phyloP scores from a whole-genome alignment of 345 rosid species.

The Linum trigynum region DNA sequence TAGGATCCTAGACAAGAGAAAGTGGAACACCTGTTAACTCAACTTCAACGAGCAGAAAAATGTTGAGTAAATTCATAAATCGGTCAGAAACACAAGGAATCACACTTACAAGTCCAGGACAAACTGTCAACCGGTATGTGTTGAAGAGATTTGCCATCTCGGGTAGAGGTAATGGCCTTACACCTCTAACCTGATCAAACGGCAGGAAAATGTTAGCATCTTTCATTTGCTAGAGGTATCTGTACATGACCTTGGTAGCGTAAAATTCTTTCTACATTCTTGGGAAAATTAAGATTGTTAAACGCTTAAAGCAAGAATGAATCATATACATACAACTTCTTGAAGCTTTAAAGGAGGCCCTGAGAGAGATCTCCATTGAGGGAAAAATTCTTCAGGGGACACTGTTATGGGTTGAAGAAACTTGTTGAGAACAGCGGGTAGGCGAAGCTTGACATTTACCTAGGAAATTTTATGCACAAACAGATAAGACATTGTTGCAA shows the following conservation, averaged over 20 bases:
- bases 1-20: slow-evolving; percentile 72
- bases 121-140: slow-evolving; percentile 59
- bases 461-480: slow-evolving; percentile 21
- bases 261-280: too few relatives aligned
- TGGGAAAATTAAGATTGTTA: too few relatives aligned
- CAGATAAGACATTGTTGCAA: background rate
- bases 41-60: slow-evolving; percentile 4
- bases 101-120: slow-evolving; percentile 86
- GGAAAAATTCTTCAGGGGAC: slow-evolving; percentile 79
- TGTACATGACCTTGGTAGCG: background rate
- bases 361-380: slow-evolving; percentile 93
- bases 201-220: slow-evolving; percentile 5
- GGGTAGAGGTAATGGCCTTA: slow-evolving; percentile 61
- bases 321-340: slow-evolving; percentile 77
- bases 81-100: slow-evolving; percentile 6
- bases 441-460: slow-evolving; percentile 85
- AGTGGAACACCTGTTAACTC: slow-evolving; percentile 12
- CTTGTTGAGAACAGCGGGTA: slow-evolving; percentile 89
- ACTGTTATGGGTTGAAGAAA: slow-evolving; percentile 78
- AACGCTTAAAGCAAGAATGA: background rate
- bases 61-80: background rate
- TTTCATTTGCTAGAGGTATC: background rate
- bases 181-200: slow-evolving; percentile 74
- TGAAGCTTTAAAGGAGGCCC: slow-evolving; percentile 98
- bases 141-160: slow-evolving; percentile 84